Evolutionary conservation across 148 eudicot genomes (phyloP).

Genomic region (Linanthus parryae): DNA sequence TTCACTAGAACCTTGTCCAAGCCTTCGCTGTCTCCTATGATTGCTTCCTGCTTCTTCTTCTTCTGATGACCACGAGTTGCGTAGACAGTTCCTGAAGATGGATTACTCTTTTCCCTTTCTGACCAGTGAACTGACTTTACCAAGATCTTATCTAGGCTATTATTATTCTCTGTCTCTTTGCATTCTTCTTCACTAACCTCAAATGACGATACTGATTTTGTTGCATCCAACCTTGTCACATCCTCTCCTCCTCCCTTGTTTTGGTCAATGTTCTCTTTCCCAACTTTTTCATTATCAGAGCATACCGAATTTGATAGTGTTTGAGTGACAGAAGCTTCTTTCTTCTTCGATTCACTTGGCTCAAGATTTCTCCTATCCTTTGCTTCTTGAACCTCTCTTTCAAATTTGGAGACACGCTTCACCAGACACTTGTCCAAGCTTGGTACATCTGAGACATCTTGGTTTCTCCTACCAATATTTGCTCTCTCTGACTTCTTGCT

Average conservation of each 20-base stretch:
- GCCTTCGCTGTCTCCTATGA: constrained; percentile 30
- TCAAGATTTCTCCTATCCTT: constrained; percentile 28
- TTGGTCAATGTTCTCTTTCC: constrained; percentile 52
- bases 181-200: constrained; percentile 1
- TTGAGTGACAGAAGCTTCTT: constrained; percentile 2
- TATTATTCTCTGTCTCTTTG: constrained; percentile 9
- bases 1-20: constrained; percentile 62
- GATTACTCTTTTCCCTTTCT: constrained; percentile 25
- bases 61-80: constrained; percentile 6
- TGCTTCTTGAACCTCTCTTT: constrained; percentile 72
- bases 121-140: constrained; percentile 21
- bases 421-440: constrained; percentile 64
- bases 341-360: constrained; percentile 3
- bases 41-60: constrained; percentile 14
- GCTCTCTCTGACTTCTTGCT: constrained; percentile 6
- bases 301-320: neutral
- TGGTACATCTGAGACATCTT: constrained; percentile 47
- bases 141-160: constrained; percentile 13
- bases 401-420: constrained; percentile 61
- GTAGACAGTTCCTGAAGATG: constrained; percentile 14
- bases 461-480: constrained; percentile 13
- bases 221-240: neutral
- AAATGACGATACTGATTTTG: neutral
- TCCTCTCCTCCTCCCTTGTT: constrained; percentile 27
- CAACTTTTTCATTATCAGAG: constrained; percentile 15